Base-by-base conservation (phyloP, 257 asterid species). In the Solanum piurae region DNA sequence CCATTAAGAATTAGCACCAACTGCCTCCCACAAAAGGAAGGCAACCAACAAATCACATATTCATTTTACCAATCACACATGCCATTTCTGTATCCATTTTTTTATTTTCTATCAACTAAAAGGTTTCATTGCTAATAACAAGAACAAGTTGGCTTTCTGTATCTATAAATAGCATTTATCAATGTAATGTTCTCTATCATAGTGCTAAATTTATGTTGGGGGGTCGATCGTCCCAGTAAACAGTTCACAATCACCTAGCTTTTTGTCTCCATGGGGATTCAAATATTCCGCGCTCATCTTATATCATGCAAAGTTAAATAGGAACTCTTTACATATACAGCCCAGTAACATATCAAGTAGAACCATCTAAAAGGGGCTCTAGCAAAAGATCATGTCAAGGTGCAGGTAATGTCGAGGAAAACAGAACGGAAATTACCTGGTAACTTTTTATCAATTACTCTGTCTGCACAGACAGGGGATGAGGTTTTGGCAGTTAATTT, bases 341-440 rank as follows among this genome's bases (percentile, higher is more conserved):
- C 9, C 40, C 29, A 79, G 66, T 20, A 5, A 74, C 83, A 74
- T 74, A 20, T 74, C 83, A 38, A 38, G 27, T 46, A 75, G 33
- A 75, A 38, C 83, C 55, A 75, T 75, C 12, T 75, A 84, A 84
- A 66, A 52, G 82, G 82, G 68, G n/a, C 2, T 27, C 87, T 69
- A 62, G 68, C 68, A 69, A 34, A 85, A 80, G 64, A 69, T 58
- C 7, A 44, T 84, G 37, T 69, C 77, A 64, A 21, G 49, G 49
- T 25, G 13, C 68, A 89, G 37, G 16, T 49, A 83, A 34, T 79
- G 80, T 13, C 68, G 12, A 33, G 20, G 69, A 18, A 80, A 82
- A 75, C 64, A 40, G 85, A 8, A 18, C 5, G 16, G 83, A 90
- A 40, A n/a, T 46, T 90, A 94, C 99, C 99, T 88, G 93, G 94